phyloP scores from a whole-genome alignment of 768 basidiomycete species.

The Pseudohyphozyma bogoriensis region DNA sequence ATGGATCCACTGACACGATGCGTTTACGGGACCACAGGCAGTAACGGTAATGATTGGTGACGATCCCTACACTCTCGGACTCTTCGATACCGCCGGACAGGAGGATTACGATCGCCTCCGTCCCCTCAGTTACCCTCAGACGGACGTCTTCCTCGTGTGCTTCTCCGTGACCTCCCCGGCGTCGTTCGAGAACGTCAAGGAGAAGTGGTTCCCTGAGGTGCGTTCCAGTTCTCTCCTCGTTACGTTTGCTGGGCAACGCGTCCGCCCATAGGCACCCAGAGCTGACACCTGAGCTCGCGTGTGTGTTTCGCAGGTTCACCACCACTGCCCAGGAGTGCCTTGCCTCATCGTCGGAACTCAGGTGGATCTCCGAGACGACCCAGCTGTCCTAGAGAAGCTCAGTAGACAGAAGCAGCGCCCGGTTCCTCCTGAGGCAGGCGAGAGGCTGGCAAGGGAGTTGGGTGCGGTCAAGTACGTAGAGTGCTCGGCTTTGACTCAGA shows the following conservation, averaged over 20 bases:
- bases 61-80: conserved; percentile 93
- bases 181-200: conserved; percentile 99
- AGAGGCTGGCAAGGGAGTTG: conserved; percentile 88
- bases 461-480: conserved; percentile 99
- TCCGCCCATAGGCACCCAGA: too few species aligned
- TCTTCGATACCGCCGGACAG: conserved; percentile 99
- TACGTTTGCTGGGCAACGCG: not conserved
- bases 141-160: conserved; percentile 98
- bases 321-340: conserved; percentile 97
- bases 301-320: conserved; percentile 53
- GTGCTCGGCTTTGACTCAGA: conserved; percentile 97
- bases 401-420: conserved; percentile 93
- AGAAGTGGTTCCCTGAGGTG: conserved; percentile 98
- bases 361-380: conserved; percentile 89
- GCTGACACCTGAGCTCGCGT: not conserved
- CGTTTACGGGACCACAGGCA: conserved; percentile 41
- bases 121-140: conserved; percentile 98
- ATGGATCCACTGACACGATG: not conserved
- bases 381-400: conserved; percentile 86
- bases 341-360: conserved; percentile 99
- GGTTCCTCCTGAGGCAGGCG: conserved; percentile 75
- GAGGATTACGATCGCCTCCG: conserved; percentile 99
- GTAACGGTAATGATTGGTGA: conserved; percentile 99
- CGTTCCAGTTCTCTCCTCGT: not conserved
- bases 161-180: conserved; percentile 98